Conservation (phyloP, 2,329 filamentous ascomycete species). For the Clonostachys sp. region DNA sequence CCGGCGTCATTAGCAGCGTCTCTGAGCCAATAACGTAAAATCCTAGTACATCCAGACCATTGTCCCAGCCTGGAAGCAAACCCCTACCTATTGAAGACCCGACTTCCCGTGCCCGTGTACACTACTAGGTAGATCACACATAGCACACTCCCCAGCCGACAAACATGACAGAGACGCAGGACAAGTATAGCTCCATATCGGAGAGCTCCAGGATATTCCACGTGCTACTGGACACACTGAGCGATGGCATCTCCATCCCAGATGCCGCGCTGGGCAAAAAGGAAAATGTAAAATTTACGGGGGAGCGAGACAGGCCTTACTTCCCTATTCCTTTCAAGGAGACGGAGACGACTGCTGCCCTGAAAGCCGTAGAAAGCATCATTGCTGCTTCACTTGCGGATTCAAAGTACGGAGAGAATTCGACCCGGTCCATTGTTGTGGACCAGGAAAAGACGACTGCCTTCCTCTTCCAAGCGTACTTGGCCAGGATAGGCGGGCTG, state of each 20-base stretch:
- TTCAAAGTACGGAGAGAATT: constrained; percentile 7
- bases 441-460: constrained; percentile 33
- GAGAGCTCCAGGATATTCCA: too few species aligned
- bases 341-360: constrained; percentile 33
- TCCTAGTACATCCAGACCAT: not conserved
- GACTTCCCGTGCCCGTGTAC: too few species aligned
- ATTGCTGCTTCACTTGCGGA: constrained; percentile 24
- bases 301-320: constrained; percentile 28
- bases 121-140: too few species aligned
- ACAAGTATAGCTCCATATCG: too few species aligned
- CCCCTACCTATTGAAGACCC: too few species aligned
- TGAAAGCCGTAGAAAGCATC: constrained; percentile 35
- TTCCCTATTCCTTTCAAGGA: constrained; percentile 44
- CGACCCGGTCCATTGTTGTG: constrained; percentile 15
- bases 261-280: constrained; percentile 10
- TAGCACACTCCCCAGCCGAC: too few species aligned
- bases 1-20: too few species aligned
- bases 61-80: too few species aligned
- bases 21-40: too few species aligned
- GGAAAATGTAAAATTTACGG: constrained; percentile 21
- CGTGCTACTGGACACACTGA: too few species aligned
- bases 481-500: constrained; percentile 27
- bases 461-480: constrained; percentile 31
- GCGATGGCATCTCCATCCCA: constrained; percentile 19
- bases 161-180: too few species aligned